A percentile compares a stretch with the other conserved stretches of the same genome.
Conservation (phyloP, 2,329 filamentous ascomycete species). For the Pseudogymnoascus pannorum region DNA sequence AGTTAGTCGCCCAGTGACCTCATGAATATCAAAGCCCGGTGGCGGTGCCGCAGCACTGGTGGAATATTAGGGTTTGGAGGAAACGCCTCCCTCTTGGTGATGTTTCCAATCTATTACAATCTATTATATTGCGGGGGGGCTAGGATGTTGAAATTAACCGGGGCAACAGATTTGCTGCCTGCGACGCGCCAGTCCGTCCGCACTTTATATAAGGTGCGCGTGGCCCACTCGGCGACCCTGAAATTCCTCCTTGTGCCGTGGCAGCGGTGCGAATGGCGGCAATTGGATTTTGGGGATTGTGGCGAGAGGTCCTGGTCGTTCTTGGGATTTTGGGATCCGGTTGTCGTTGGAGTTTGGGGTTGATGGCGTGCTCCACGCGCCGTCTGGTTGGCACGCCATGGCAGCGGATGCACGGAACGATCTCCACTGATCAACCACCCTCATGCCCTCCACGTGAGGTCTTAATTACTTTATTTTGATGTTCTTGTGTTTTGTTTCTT, state of each 20-base stretch:
- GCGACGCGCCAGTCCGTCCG: neutral
- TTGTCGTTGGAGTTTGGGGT: neutral
- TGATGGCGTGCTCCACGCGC: neutral
- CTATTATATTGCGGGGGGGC: constrained; percentile 7
- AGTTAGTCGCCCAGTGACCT: neutral
- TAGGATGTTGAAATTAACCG: neutral
- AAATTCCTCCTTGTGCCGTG: neutral
- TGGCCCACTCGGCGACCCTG: neutral
- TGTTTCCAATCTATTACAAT: constrained; percentile 8
- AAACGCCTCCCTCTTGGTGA: neutral
- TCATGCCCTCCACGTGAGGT: neutral
- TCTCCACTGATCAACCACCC: neutral
- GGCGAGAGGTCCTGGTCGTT: neutral
- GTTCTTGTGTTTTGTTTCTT: neutral
- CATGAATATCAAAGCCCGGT: neutral
- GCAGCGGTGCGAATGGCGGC: neutral
- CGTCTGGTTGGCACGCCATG: neutral
- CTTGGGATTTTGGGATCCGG: neutral
- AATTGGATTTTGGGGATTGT: neutral
- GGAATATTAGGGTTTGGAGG: neutral
- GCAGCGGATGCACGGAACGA: neutral
- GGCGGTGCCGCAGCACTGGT: neutral
- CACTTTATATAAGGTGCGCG: constrained; percentile 1
- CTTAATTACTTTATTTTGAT: neutral
- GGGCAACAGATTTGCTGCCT: neutral